Evolutionary conservation across 192 early-diverging fungal species (phyloP).

Genomic region (Coemansia sp.): DNA sequence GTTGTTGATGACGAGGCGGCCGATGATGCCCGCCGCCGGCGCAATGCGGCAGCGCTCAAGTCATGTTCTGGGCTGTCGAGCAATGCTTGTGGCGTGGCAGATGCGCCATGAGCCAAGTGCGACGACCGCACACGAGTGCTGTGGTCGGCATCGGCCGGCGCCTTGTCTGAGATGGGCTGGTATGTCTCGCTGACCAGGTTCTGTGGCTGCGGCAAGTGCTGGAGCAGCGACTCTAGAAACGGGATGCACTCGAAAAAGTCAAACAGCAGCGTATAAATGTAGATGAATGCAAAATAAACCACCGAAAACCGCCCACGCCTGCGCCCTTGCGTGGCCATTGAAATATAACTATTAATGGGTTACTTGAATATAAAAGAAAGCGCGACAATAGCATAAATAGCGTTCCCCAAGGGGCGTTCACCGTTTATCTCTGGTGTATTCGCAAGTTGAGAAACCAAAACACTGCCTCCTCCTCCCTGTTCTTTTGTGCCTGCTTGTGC

Average conservation of each 20-base stretch:
- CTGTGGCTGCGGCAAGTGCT: conserved; percentile 47
- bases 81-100: not conserved
- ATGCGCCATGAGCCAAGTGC: conserved; percentile 2
- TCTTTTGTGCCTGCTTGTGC: too few relatives aligned
- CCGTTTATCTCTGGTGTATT: too few relatives aligned
- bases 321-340: conserved; percentile 14
- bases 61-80: conserved; percentile 5
- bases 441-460: too few relatives aligned
- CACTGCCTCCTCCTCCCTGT: too few relatives aligned
- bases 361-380: too few relatives aligned
- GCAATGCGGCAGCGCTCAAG: conserved; percentile 9
- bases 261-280: conserved; percentile 46
- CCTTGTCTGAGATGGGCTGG: conserved; percentile 47
- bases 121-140: conserved; percentile 6
- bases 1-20: conserved; percentile 36
- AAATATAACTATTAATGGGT: not conserved
- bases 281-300: conserved; percentile 45
- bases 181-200: conserved; percentile 49
- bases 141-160: conserved; percentile 11
- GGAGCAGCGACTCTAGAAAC: conserved; percentile 33
- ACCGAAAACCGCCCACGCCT: conserved; percentile 43
- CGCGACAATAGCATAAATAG: too few relatives aligned
- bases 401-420: too few relatives aligned
- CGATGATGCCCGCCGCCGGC: conserved; percentile 40
- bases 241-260: conserved; percentile 37